phyloP scores from a whole-genome alignment of 23 red algal genomes.

The Chondrus crispus region DNA sequence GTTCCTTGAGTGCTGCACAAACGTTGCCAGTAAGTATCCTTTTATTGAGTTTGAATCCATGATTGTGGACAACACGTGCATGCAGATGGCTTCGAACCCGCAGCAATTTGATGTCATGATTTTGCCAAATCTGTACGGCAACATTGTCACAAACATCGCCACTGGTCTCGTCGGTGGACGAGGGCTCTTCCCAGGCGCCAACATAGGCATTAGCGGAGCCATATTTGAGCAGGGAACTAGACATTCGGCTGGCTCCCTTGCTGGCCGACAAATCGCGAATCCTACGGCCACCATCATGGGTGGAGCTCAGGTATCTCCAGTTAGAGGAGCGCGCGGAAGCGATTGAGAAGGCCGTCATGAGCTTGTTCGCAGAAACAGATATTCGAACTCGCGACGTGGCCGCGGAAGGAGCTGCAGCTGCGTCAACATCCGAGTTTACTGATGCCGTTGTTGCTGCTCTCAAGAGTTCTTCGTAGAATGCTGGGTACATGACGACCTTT shows the following conservation, averaged over 20 bases:
- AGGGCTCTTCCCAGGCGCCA: slow-evolving; percentile 89
- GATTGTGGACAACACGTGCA: slow-evolving; percentile 95
- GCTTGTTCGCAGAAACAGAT: slow-evolving; percentile 36
- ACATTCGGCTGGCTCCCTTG: slow-evolving; percentile 79
- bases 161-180: slow-evolving; percentile 85
- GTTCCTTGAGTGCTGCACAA: slow-evolving; percentile 80
- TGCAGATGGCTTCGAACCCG: slow-evolving; percentile 84
- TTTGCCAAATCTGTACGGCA: slow-evolving; percentile 96
- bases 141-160: slow-evolving; percentile 91
- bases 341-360: slow-evolving; percentile 82
- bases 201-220: slow-evolving; percentile 76
- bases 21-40: slow-evolving; percentile 84
- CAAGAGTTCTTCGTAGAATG: no score
- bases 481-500: no score
- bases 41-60: slow-evolving; percentile 91
- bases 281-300: slow-evolving; percentile 87
- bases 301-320: slow-evolving; percentile 84
- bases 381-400: slow-evolving; percentile 73
- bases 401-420: slow-evolving; percentile 26
- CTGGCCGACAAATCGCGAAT: slow-evolving; percentile 82
- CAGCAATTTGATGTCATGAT: slow-evolving; percentile 98
- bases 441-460: slow-evolving; percentile 77
- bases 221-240: slow-evolving; percentile 93
- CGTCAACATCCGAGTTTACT: slow-evolving; percentile 72
- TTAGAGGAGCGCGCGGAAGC: slow-evolving; percentile 64